A percentile compares a stretch with the other conserved stretches of the same genome.
phyloP scores from a whole-genome alignment of 2,329 filamentous ascomycete species.

The Tolypocladium inflatum region DNA sequence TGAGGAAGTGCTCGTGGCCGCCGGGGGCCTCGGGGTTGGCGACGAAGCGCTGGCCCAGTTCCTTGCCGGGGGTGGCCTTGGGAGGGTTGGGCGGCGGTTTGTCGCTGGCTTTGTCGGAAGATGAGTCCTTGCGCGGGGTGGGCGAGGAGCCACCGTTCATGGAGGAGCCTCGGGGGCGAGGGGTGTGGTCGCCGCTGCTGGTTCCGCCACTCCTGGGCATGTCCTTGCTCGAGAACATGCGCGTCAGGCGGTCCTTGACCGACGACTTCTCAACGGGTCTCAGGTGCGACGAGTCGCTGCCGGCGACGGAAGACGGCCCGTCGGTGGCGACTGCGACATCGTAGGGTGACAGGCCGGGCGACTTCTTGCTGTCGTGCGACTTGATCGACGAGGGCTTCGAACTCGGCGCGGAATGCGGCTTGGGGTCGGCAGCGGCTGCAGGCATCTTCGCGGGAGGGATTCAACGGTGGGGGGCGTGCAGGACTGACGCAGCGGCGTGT shows the following conservation, averaged over 20 bases:
- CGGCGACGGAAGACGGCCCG: conserved; percentile 10
- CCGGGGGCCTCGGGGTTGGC: conserved; percentile 45
- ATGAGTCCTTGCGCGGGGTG: conserved; percentile 33
- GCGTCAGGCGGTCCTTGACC: conserved; percentile 54
- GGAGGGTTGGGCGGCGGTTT: conserved; percentile 16
- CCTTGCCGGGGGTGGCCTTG: conserved; percentile 19
- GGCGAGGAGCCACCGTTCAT: conserved; percentile 24
- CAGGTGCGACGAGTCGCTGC: conserved; percentile 10
- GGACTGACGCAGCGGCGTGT: conserved; percentile 1
- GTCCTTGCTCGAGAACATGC: conserved; percentile 57
- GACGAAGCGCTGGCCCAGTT: conserved; percentile 41
- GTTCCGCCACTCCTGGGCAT: conserved; percentile 21
- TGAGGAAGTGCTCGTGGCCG: conserved; percentile 79
- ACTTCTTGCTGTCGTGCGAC: conserved; percentile 33
- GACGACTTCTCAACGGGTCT: conserved; percentile 44
- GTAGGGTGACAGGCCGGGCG: conserved; percentile 29
- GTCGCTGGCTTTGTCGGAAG: conserved; percentile 15
- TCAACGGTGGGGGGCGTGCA: background rate
- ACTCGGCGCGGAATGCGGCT: conserved; percentile 31
- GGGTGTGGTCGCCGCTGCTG: conserved; percentile 21
- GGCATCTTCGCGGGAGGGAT: conserved; percentile 19
- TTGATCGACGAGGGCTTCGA: conserved; percentile 41
- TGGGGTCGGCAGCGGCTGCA: conserved; percentile 18
- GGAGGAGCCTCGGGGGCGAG: conserved; percentile 25
- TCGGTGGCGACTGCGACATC: conserved; percentile 25